phyloP scores from a whole-genome alignment of 306 rosid species.

The Luffa aegyptiaca region DNA sequence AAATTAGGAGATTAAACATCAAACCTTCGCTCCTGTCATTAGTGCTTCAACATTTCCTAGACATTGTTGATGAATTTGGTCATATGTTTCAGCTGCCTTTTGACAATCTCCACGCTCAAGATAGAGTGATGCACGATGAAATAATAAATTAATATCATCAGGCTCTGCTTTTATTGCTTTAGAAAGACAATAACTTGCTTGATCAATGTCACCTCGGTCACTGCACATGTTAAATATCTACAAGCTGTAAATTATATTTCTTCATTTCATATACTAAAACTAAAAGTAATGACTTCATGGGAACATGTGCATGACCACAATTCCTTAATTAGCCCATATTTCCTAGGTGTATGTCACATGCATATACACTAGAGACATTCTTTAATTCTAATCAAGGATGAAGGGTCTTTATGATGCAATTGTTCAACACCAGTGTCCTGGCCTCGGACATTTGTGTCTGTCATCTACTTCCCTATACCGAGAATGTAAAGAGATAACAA shows the following conservation, averaged over 20 bases:
- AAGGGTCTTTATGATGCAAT: not conserved
- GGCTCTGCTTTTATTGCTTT: conserved; percentile 86
- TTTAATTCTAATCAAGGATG: not conserved
- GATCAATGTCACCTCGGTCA: conserved; percentile 47
- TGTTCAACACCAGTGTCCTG: not conserved
- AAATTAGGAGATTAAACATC: conserved; percentile 8
- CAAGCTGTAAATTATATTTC: not conserved
- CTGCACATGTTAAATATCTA: conserved; percentile 26
- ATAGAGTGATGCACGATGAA: conserved; percentile 52
- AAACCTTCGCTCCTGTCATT: conserved; percentile 57
- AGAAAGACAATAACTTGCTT: conserved; percentile 61
- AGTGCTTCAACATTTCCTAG: conserved; percentile 64
- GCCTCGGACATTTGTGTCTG: not conserved
- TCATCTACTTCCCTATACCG: not conserved
- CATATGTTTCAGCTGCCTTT: conserved; percentile 67
- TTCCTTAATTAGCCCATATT: not conserved
- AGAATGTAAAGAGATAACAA: not conserved
- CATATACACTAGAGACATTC: not conserved
- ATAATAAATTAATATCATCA: conserved; percentile 35
- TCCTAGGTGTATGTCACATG: not conserved
- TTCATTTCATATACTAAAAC: not conserved
- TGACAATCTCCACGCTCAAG: conserved; percentile 59
- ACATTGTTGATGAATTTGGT: conserved; percentile 49
- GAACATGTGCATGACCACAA: not conserved
- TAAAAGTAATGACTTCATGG: not conserved